Evolutionary conservation across 2,329 filamentous ascomycete species (phyloP).

Genomic region (Aspergillus ibericus): DNA sequence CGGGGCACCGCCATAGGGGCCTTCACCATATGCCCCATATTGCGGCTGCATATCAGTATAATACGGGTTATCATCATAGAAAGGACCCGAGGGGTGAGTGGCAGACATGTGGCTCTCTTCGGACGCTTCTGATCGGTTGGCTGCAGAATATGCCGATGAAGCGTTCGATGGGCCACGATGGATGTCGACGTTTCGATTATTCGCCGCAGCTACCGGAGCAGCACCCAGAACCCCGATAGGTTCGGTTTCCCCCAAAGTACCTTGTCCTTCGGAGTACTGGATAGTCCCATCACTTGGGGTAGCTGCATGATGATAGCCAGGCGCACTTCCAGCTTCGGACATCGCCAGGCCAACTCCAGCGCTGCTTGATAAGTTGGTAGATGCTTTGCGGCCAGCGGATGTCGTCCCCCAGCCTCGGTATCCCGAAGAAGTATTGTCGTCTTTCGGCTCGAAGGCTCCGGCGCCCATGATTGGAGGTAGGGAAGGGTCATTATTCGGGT

Average conservation of each 20-base stretch:
- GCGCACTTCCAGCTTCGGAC: constrained; percentile 67
- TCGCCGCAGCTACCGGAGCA: constrained; percentile 60
- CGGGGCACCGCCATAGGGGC: constrained; percentile 56
- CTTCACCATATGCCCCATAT: constrained; percentile 56
- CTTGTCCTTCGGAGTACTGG: constrained; percentile 63
- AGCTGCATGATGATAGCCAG: constrained; percentile 52
- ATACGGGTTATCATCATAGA: constrained; percentile 58
- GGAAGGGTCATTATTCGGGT: constrained; percentile 92
- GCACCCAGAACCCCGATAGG: constrained; percentile 77
- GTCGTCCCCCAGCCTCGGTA: constrained; percentile 94
- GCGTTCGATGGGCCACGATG: constrained; percentile 91
- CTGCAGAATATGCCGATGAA: constrained; percentile 90
- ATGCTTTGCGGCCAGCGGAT: constrained; percentile 76
- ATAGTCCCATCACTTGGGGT: constrained; percentile 65
- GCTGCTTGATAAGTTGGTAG: constrained; percentile 83
- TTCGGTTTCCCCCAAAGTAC: constrained; percentile 69
- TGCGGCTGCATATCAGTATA: constrained; percentile 48
- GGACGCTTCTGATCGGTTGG: constrained; percentile 67
- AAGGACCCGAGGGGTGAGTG: constrained; percentile 49
- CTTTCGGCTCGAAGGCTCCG: constrained; percentile 64
- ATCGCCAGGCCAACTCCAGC: constrained; percentile 58
- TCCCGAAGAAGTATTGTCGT: constrained; percentile 60
- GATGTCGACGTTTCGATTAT: constrained; percentile 68
- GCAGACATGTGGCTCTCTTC: constrained; percentile 54
- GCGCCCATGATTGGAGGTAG: constrained; percentile 59